Evolutionary conservation across 208 protist species (phyloP).

Genomic region (Porcisia deanei): DNA sequence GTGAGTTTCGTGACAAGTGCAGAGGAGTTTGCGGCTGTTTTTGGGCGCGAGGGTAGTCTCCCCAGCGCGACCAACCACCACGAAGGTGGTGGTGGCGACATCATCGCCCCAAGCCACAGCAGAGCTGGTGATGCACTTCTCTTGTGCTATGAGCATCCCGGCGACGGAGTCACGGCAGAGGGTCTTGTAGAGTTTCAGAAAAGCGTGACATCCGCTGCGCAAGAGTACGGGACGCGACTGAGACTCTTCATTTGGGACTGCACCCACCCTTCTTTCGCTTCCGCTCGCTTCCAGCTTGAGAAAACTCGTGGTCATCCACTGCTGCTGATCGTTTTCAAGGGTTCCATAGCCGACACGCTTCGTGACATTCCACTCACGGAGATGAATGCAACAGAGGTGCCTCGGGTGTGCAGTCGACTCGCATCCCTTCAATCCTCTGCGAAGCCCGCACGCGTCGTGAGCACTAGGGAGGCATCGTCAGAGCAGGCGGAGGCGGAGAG

Average conservation of each 20-base stretch:
- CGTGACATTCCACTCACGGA: slow-evolving; percentile 31
- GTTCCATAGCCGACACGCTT: slow-evolving; percentile 62
- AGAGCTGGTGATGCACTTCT: slow-evolving; percentile 41
- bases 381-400: slow-evolving; percentile 31
- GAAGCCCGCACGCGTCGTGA: slow-evolving; percentile 28
- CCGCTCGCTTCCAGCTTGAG: slow-evolving; percentile 57
- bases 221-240: slow-evolving; percentile 23
- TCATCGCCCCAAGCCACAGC: background rate
- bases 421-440: slow-evolving; percentile 53
- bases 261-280: slow-evolving; percentile 42
- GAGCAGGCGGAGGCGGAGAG: background rate
- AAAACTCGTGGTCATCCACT: slow-evolving; percentile 57
- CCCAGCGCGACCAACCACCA: background rate
- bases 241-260: slow-evolving; percentile 77
- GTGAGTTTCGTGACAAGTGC: slow-evolving; percentile 49
- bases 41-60: slow-evolving; percentile 5
- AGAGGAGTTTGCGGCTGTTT: slow-evolving; percentile 55
- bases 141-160: slow-evolving; percentile 68
- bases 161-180: slow-evolving; percentile 44
- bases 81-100: background rate
- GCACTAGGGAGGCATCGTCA: background rate
- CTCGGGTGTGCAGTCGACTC: slow-evolving; percentile 54
- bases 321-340: slow-evolving; percentile 56
- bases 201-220: slow-evolving; percentile 28
- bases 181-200: slow-evolving; percentile 37